phyloP scores from a whole-genome alignment of 768 basidiomycete species.

The Leccinum longicurvipes region DNA sequence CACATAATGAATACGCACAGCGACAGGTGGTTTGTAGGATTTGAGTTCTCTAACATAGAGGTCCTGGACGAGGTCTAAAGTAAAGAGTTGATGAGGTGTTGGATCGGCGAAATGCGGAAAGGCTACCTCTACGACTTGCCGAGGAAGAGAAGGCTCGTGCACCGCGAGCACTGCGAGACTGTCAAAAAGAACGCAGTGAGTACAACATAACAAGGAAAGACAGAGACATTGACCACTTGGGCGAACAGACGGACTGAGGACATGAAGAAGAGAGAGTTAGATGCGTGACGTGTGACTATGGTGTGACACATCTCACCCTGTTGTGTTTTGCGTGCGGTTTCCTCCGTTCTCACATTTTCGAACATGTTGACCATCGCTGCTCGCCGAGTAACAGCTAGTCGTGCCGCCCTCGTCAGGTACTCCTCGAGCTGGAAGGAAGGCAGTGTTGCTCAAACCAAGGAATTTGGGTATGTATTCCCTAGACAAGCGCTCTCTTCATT shows the following conservation, averaged over 20 bases:
- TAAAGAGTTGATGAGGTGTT: slow-evolving; percentile 9
- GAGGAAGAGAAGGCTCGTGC: slow-evolving; percentile 61
- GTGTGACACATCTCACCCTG: slow-evolving; percentile 26
- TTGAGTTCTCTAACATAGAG: slow-evolving; percentile 36
- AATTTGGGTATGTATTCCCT: slow-evolving; percentile 50
- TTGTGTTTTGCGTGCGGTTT: slow-evolving; percentile 8
- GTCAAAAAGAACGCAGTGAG: slow-evolving; percentile 9
- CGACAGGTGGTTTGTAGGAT: slow-evolving; percentile 30
- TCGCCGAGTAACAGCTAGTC: slow-evolving; percentile 42
- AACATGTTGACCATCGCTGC: slow-evolving; percentile 24
- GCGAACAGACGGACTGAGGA: slow-evolving; percentile 54
- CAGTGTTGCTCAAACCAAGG: slow-evolving; percentile 57
- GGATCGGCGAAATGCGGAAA: slow-evolving; percentile 28
- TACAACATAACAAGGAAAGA: neutral
- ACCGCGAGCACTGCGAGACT: slow-evolving; percentile 46
- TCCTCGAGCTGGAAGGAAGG: slow-evolving; percentile 47
- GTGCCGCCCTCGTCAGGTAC: slow-evolving; percentile 34
- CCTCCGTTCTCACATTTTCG: neutral
- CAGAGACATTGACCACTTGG: slow-evolving; percentile 39
- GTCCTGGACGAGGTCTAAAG: neutral
- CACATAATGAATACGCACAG: slow-evolving; percentile 45
- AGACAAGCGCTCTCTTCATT: neutral
- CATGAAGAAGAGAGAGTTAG: slow-evolving; percentile 49
- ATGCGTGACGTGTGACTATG: slow-evolving; percentile 47
- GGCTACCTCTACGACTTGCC: slow-evolving; percentile 58